A percentile compares a stretch with the other conserved stretches of the same genome.
Evolutionary conservation across 331 rosid species (phyloP).

Genomic region (Telfairia occidentalis): DNA sequence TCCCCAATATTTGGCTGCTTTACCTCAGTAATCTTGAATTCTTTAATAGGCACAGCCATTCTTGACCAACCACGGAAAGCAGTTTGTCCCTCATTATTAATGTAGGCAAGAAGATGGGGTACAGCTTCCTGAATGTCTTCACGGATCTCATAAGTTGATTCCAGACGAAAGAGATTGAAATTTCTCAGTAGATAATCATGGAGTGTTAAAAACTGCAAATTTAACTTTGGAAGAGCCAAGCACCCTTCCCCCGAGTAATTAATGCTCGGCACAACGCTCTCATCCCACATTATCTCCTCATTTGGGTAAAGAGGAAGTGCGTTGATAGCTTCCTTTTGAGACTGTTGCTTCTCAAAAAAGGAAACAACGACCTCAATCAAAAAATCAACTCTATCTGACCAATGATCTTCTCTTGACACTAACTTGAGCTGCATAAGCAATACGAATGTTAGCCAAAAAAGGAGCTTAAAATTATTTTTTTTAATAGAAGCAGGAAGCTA

Average conservation of each 20-base stretch:
- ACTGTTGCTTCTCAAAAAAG: conserved; percentile 82
- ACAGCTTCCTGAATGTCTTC: conserved; percentile 95
- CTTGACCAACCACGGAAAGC: conserved; percentile 99
- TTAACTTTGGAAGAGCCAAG: conserved; percentile 89
- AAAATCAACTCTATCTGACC: conserved; percentile 90
- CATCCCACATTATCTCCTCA: conserved; percentile 98
- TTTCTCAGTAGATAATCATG: conserved; percentile 94
- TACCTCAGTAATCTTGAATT: conserved; percentile 70
- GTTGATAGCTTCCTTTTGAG: conserved; percentile 96
- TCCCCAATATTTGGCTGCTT: conserved; percentile 98
- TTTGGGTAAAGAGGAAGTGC: conserved; percentile 95
- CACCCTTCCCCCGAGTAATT: conserved; percentile 99
- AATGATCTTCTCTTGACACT: conserved; percentile 75
- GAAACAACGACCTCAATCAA: conserved; percentile 92
- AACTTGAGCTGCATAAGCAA: conserved; percentile 70
- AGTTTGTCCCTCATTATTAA: conserved; percentile 75
- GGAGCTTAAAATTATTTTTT: neutral
- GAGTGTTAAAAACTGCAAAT: conserved; percentile 84
- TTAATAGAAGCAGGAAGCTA: neutral
- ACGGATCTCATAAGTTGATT: conserved; percentile 96
- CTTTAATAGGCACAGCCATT: conserved; percentile 88
- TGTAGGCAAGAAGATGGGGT: conserved; percentile 87
- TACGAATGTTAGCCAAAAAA: conserved; percentile 12
- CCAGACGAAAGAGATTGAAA: conserved; percentile 93
- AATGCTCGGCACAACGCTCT: conserved; percentile 96